Conservation (phyloP, 768 basidiomycete genomes). For the Suillus placidus region DNA sequence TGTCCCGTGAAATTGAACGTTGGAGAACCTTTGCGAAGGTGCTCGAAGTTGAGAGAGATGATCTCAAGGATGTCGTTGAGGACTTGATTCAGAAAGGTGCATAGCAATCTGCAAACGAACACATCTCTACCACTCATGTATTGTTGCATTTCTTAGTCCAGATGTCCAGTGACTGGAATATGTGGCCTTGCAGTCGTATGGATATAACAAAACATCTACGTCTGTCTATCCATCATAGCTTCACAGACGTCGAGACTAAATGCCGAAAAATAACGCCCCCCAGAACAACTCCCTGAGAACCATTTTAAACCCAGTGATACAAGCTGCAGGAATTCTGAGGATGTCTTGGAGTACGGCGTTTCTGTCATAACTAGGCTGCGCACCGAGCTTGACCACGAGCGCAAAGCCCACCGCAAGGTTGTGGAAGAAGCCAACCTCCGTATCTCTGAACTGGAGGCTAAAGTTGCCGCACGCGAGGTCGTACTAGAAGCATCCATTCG, state of each 20-base stretch:
- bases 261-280: constrained; percentile 1
- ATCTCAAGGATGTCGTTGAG: constrained; percentile 55
- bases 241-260: constrained; percentile 19
- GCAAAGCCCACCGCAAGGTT: constrained; percentile 43
- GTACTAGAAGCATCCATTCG: constrained; percentile 47
- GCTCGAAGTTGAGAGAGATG: constrained; percentile 52
- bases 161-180: constrained; percentile 44
- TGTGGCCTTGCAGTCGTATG: constrained; percentile 51
- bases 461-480: constrained; percentile 58
- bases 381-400: constrained; percentile 47
- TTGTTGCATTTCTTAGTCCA: constrained; percentile 40
- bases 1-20: constrained; percentile 42
- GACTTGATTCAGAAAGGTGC: constrained; percentile 62
- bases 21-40: constrained; percentile 35
- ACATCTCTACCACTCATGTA: constrained; percentile 1
- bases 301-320: constrained; percentile 5
- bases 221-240: constrained; percentile 30
- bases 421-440: constrained; percentile 43
- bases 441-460: constrained; percentile 51
- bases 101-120: constrained; percentile 18
- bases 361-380: constrained; percentile 47
- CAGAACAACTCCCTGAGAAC: constrained; percentile 21
- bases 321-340: constrained; percentile 20
- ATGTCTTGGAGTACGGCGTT: constrained; percentile 45
- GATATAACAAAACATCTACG: constrained; percentile 45